phyloP scores from a whole-genome alignment of 306 rosid species.

The Prunus padus region DNA sequence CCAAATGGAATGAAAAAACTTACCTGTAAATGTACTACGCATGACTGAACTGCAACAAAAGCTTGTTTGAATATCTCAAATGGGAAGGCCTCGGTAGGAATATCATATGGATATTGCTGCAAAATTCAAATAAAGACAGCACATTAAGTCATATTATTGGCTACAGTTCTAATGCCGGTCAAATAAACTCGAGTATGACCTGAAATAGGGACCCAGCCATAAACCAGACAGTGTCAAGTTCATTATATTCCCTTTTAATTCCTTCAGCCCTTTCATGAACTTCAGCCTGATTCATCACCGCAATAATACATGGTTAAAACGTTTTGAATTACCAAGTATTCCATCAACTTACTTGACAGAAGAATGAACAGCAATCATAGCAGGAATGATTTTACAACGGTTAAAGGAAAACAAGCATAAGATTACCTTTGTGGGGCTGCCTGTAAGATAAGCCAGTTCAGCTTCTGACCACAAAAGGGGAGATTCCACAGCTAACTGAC shows the following conservation, averaged over 20 bases:
- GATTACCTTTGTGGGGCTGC: conserved; percentile 83
- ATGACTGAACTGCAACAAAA: conserved; percentile 95
- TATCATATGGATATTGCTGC: conserved; percentile 98
- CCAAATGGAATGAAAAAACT: neutral
- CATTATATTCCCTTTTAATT: conserved; percentile 88
- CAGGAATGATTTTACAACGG: conserved; percentile 15
- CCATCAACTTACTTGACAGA: conserved; percentile 17
- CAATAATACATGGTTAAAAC: conserved; percentile 23
- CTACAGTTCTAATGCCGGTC: neutral
- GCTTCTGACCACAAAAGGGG: conserved; percentile 92
- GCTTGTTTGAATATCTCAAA: conserved; percentile 97
- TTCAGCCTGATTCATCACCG: conserved; percentile 63
- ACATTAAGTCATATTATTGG: conserved; percentile 10
- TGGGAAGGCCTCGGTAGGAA: conserved; percentile 97
- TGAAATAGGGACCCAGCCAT: conserved; percentile 99
- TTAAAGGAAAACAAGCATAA: neutral
- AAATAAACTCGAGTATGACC: conserved; percentile 40
- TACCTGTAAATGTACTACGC: conserved; percentile 99
- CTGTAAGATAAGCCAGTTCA: conserved; percentile 79
- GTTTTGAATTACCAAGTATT: conserved; percentile 25
- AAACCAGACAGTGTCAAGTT: conserved; percentile 98
- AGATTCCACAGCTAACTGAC: conserved; percentile 88
- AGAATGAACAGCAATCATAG: neutral
- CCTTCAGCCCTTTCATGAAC: conserved; percentile 80
- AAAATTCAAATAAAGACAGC: conserved; percentile 32